phyloP scores from a whole-genome alignment of 352 stramenopile species.

The Globisporangium lucens region DNA sequence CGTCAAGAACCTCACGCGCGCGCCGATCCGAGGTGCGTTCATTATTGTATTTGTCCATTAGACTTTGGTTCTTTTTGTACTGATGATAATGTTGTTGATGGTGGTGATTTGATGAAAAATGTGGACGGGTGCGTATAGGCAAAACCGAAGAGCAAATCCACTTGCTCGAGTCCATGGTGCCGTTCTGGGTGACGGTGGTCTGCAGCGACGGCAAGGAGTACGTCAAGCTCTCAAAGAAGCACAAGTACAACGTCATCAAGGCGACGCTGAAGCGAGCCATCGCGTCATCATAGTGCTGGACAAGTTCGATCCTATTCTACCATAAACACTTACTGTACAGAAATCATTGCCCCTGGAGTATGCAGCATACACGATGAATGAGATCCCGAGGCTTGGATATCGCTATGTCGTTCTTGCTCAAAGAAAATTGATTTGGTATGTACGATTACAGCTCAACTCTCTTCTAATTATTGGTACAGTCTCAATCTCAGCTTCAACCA shows the following conservation, averaged over 20 bases:
- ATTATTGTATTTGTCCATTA: not conserved
- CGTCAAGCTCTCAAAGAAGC: constrained; percentile 47
- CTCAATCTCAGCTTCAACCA: not conserved
- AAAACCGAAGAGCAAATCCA: constrained; percentile 70
- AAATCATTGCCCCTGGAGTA: not conserved
- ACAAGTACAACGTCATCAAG: constrained; percentile 76
- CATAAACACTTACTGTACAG: not conserved
- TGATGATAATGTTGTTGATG: not conserved
- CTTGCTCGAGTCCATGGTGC: constrained; percentile 60
- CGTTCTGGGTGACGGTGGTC: constrained; percentile 73
- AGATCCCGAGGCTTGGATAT: not conserved
- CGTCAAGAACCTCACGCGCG: constrained; percentile 35
- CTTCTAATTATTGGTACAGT: not conserved
- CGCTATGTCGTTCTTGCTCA: not conserved
- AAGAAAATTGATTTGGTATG: not conserved
- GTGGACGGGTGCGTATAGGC: constrained; percentile 8
- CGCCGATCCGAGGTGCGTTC: constrained; percentile 33
- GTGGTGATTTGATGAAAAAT: no score
- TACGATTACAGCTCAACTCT: not conserved
- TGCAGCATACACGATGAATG: not conserved
- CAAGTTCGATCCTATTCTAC: not conserved
- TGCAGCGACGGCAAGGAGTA: constrained; percentile 63
- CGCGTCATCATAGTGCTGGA: constrained; percentile 8
- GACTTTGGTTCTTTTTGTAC: not conserved
- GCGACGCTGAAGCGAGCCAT: constrained; percentile 48